Evolutionary conservation across 345 rosid genomes (phyloP).

Genomic region (Acer campestre): DNA sequence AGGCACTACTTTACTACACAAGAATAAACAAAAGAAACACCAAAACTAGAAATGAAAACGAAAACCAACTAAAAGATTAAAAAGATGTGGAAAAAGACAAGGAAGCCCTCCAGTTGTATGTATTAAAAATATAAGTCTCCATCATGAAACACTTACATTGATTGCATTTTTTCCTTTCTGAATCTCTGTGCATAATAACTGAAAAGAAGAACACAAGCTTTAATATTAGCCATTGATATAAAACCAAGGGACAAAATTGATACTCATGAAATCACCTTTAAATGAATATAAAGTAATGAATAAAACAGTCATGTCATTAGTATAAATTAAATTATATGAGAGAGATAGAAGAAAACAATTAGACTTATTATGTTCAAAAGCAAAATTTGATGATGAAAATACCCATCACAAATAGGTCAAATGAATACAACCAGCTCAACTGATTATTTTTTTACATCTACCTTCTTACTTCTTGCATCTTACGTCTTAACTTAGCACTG

Average conservation of each 20-base stretch:
- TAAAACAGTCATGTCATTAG: neutral
- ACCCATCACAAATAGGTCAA: neutral
- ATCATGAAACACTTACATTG: neutral
- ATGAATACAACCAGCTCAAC: neutral
- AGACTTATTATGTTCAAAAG: neutral
- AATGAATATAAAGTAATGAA: neutral
- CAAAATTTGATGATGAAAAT: neutral
- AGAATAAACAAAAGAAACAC: neutral
- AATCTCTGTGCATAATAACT: neutral
- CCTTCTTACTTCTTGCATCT: neutral
- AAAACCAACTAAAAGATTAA: neutral
- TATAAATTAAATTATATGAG: neutral
- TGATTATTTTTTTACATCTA: neutral
- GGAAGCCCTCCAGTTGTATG: neutral
- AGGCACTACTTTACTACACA: neutral
- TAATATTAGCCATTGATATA: neutral
- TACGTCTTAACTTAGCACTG: neutral
- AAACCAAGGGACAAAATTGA: neutral
- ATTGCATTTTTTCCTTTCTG: neutral
- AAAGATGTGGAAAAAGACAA: neutral
- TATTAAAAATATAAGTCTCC: neutral
- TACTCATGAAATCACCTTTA: neutral
- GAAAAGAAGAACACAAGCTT: neutral
- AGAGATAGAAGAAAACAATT: neutral
- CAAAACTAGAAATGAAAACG: neutral